Evolutionary conservation across 805 yeast species (phyloP).

Genomic region (Cyberlindnera galapagoensis): DNA sequence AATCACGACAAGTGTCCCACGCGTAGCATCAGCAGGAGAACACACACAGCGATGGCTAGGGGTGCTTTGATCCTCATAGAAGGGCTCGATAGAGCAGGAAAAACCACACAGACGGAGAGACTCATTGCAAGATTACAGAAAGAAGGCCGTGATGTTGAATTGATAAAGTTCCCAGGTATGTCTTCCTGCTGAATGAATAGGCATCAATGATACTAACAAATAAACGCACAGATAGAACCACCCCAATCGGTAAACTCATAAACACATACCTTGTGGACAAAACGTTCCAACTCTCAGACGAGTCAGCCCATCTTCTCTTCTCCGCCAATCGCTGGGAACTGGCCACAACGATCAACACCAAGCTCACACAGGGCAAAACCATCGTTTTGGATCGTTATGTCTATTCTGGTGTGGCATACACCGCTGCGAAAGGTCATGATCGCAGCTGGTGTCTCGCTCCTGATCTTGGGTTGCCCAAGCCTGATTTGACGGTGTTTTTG

Average conservation of each 20-base stretch:
- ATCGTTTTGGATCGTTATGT: slow-evolving; percentile 82
- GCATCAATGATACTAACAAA: not conserved
- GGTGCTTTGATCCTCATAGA: slow-evolving; percentile 80
- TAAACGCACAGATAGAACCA: slow-evolving; percentile 50
- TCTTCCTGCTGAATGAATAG: too few relatives aligned
- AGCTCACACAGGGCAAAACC: slow-evolving; percentile 45
- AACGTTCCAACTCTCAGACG: slow-evolving; percentile 51
- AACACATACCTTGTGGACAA: slow-evolving; percentile 59
- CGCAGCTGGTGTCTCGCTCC: slow-evolving; percentile 75
- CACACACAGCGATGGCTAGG: slow-evolving; percentile 32
- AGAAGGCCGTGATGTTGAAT: slow-evolving; percentile 31
- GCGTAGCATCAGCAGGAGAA: not conserved
- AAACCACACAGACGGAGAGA: slow-evolving; percentile 68
- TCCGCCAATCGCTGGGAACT: slow-evolving; percentile 95
- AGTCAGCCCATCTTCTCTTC: slow-evolving; percentile 80
- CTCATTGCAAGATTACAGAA: slow-evolving; percentile 29
- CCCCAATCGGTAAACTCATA: slow-evolving; percentile 74
- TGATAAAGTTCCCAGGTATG: slow-evolving; percentile 68
- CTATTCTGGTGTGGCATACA: slow-evolving; percentile 90
- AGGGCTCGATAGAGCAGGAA: slow-evolving; percentile 94
- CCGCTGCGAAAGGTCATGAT: slow-evolving; percentile 75
- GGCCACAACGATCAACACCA: slow-evolving; percentile 36
- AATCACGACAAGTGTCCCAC: not conserved
- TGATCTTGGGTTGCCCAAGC: slow-evolving; percentile 78
- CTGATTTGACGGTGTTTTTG: slow-evolving; percentile 78